Percentiles rank a stretch among this genome's conserved stretches.
phyloP scores from a whole-genome alignment of 2,329 filamentous ascomycete species.

The Penicillium sumatraense region DNA sequence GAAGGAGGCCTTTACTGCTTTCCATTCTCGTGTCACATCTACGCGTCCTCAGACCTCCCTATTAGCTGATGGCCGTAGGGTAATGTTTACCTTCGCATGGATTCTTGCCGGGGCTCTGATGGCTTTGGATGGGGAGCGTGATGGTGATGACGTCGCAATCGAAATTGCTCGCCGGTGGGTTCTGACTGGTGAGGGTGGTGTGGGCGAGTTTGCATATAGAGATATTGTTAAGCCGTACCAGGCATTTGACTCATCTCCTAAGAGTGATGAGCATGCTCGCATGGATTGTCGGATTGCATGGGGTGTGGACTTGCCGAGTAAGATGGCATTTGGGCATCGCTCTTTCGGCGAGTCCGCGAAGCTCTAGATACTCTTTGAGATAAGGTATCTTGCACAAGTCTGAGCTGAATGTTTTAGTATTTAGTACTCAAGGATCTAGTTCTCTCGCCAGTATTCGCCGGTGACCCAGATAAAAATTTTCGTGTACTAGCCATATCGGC shows the following conservation, averaged over 20 bases:
- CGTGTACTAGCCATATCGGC: too few relatives aligned
- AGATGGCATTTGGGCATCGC: slow-evolving; percentile 26
- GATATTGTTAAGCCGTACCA: slow-evolving; percentile 18
- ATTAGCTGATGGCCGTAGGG: slow-evolving; percentile 38
- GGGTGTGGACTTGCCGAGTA: slow-evolving; percentile 24
- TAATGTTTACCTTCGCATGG: slow-evolving; percentile 42
- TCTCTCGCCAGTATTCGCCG: too few relatives aligned
- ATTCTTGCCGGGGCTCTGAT: slow-evolving; percentile 42
- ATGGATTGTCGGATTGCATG: slow-evolving; percentile 30
- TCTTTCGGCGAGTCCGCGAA: too few relatives aligned
- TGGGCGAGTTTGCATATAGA: slow-evolving; percentile 33
- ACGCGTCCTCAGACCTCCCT: too few relatives aligned
- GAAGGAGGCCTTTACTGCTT: too few relatives aligned
- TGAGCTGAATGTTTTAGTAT: too few relatives aligned
- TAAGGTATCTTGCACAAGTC: too few relatives aligned
- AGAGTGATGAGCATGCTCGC: slow-evolving; percentile 21
- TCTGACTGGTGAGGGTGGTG: slow-evolving; percentile 32
- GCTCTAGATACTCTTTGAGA: too few relatives aligned
- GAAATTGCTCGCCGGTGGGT: slow-evolving; percentile 47
- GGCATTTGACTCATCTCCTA: not conserved
- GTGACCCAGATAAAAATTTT: too few relatives aligned
- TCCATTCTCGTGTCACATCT: too few relatives aligned
- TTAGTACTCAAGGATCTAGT: too few relatives aligned
- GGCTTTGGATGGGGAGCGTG: slow-evolving; percentile 43
- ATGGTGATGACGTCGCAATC: slow-evolving; percentile 34